Evolutionary conservation across 2,329 filamentous ascomycete genomes (phyloP), one percentile per base, ranked within the genome.

Genomic region (Alternaria novae-zelandiae): DNA sequence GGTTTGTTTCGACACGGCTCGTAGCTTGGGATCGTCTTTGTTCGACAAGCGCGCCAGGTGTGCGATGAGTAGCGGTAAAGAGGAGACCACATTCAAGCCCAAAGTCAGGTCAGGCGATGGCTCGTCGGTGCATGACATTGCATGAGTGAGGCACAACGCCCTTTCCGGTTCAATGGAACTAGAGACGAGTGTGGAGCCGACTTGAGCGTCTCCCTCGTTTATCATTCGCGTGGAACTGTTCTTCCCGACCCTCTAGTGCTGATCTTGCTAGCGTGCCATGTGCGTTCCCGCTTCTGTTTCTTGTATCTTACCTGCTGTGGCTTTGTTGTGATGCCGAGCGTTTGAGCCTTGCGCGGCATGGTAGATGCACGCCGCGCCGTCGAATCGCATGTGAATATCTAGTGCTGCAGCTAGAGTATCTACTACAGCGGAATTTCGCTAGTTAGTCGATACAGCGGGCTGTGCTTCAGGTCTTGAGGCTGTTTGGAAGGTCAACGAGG

Each of bases 221-320:
- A 62, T 62, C 28, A 62, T 62, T 62, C 55, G 59, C 59, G 59
- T 59, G 47, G 54, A 41, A 45, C 47, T 58, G 41, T 54, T 20
- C 55, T 53, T 46, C 47, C 47, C 47, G 55, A 12, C 26, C 36
- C 49, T 59, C 26, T 59, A 36, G 54, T 47, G 54, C 43, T 62
- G 59, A 62, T 62, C 55, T 10, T 57, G 50, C 54, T 58, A 59
- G 59, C 47, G 59, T 50, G 55, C 59, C 59, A 62, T 59, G 55
- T 59, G 59, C 59, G 59, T 26, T 62, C 55, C 59, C 59, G 59
- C 36, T 59, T 54, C 47, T 56, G 17, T 20, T 23, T 56, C 53
- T 54, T 32, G 36, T 28, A 45, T 56, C 54, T 47, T 46, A 30
- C 43, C 15, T 53, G 49, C 49, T 32, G 28, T 53, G 20, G 43